A percentile compares a stretch with the other conserved stretches of the same genome.
Conservation (phyloP, 2,329 filamentous ascomycete genomes). For the Apiospora hydei region DNA sequence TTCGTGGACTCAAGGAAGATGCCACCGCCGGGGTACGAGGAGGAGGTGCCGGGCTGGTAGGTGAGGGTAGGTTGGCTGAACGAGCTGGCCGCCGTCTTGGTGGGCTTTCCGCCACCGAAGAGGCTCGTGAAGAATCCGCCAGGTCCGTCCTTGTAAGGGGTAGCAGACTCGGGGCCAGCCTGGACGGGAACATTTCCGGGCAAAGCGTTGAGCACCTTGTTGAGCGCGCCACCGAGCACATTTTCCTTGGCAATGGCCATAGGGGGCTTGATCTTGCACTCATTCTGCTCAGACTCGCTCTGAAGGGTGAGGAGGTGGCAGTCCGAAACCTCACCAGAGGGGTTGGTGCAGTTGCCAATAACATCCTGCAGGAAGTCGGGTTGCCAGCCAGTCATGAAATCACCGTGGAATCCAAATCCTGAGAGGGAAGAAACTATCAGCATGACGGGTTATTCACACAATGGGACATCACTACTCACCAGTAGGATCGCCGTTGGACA, state of each 20-base stretch:
- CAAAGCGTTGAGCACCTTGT: conserved; percentile 62
- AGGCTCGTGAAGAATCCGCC: conserved; percentile 32
- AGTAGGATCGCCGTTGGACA: conserved; percentile 80
- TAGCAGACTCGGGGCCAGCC: conserved; percentile 38
- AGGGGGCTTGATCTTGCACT: conserved; percentile 71
- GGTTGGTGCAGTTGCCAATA: conserved; percentile 77
- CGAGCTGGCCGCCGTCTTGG: conserved; percentile 30
- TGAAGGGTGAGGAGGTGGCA: conserved; percentile 79
- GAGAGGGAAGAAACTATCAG: neutral
- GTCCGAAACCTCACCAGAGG: conserved; percentile 72
- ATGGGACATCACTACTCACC: conserved; percentile 53
- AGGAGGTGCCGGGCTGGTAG: conserved; percentile 35
- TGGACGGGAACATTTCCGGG: conserved; percentile 68
- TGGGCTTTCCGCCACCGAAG: conserved; percentile 31
- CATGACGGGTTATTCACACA: neutral
- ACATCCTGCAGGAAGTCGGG: conserved; percentile 71
- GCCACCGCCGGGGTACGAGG: conserved; percentile 39
- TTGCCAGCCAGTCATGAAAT: conserved; percentile 85
- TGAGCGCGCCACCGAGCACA: conserved; percentile 42
- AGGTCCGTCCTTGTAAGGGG: conserved; percentile 27
- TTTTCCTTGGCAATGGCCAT: conserved; percentile 64
- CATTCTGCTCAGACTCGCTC: conserved; percentile 55
- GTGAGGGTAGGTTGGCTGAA: conserved; percentile 37
- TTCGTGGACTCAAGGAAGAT: conserved; percentile 33
- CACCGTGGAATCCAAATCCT: conserved; percentile 80